phyloP scores from a whole-genome alignment of 768 basidiomycete genomes.

The Agaricus blazei region DNA sequence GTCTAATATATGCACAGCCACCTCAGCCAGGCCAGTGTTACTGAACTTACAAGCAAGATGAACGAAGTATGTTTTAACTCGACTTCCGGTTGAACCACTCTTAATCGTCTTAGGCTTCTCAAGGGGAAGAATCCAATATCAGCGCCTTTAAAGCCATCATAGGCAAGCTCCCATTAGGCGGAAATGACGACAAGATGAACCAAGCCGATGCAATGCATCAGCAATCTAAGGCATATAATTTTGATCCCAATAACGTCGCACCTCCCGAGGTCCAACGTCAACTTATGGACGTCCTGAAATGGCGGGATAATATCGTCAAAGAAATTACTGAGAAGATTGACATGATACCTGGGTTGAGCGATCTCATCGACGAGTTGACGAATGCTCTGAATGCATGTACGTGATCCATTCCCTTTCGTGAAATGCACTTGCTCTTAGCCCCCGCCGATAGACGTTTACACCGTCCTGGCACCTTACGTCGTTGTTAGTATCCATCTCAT shows the following conservation, averaged over 20 bases:
- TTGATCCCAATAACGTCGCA: conserved; percentile 57
- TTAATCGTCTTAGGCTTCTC: conserved; percentile 19
- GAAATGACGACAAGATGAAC: conserved; percentile 43
- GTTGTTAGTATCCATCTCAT: conserved; percentile 30
- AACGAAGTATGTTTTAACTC: conserved; percentile 24
- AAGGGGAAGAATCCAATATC: conserved; percentile 30
- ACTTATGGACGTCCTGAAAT: conserved; percentile 51
- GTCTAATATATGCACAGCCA: conserved; percentile 29
- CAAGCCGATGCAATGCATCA: conserved; percentile 53
- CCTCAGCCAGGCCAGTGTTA: conserved; percentile 56
- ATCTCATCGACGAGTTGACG: conserved; percentile 55
- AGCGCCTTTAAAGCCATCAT: conserved; percentile 37
- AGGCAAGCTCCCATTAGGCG: conserved; percentile 44
- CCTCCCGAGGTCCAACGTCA: conserved; percentile 60
- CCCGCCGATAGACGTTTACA: conserved; percentile 47
- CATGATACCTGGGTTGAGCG: conserved; percentile 56
- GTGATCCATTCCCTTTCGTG: conserved; percentile 13
- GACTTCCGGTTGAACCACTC: neutral
- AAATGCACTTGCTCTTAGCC: neutral
- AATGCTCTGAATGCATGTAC: conserved; percentile 64
- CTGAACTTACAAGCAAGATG: conserved; percentile 51
- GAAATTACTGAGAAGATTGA: conserved; percentile 52
- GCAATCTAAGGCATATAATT: conserved; percentile 52
- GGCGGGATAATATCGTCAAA: conserved; percentile 57
- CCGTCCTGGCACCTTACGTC: conserved; percentile 62